Percentiles rank a stretch among this genome's conserved stretches.
Conservation (phyloP, 495 filamentous ascomycete genomes). For the Aspergillus campestris region DNA sequence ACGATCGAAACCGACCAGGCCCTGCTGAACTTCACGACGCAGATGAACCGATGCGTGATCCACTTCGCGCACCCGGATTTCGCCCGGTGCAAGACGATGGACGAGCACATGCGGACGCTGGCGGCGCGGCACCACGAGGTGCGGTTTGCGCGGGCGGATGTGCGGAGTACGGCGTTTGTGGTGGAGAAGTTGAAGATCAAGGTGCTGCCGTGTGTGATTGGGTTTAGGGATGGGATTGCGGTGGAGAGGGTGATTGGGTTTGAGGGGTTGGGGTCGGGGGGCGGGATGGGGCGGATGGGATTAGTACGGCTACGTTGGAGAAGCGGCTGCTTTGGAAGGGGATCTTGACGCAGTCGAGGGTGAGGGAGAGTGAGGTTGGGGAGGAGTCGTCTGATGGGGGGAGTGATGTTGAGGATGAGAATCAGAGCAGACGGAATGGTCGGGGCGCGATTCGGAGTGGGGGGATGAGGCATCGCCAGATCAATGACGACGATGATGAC, state of each 20-base stretch:
- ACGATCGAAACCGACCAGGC: conserved; percentile 57
- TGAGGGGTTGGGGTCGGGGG: conserved; percentile 55
- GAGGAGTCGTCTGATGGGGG: conserved; percentile 21
- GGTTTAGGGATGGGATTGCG: conserved; percentile 58
- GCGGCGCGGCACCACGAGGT: conserved; percentile 60
- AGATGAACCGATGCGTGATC: conserved; percentile 53
- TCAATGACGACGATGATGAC: conserved; percentile 40
- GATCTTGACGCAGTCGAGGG: conserved; percentile 49
- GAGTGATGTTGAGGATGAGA: conserved; percentile 23
- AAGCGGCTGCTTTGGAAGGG: conserved; percentile 49
- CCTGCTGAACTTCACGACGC: conserved; percentile 62
- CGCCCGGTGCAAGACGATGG: conserved; percentile 62
- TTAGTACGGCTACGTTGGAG: conserved; percentile 57
- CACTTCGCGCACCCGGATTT: conserved; percentile 76
- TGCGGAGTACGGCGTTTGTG: conserved; percentile 65
- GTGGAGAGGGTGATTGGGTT: conserved; percentile 68
- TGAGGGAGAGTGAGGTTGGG: conserved; percentile 33
- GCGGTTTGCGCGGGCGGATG: conserved; percentile 58
- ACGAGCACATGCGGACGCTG: conserved; percentile 51
- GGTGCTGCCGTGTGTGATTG: conserved; percentile 68
- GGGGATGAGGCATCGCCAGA: conserved; percentile 10
- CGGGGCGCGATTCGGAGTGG: conserved; percentile 38
- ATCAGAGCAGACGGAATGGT: conserved; percentile 28
- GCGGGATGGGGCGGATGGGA: conserved; percentile 49
- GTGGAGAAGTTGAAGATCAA: conserved; percentile 60